Evolutionary conservation across 306 rosid species (phyloP), one percentile per base, ranked within the genome.

Genomic region (Cyclanthera cordifolia): DNA sequence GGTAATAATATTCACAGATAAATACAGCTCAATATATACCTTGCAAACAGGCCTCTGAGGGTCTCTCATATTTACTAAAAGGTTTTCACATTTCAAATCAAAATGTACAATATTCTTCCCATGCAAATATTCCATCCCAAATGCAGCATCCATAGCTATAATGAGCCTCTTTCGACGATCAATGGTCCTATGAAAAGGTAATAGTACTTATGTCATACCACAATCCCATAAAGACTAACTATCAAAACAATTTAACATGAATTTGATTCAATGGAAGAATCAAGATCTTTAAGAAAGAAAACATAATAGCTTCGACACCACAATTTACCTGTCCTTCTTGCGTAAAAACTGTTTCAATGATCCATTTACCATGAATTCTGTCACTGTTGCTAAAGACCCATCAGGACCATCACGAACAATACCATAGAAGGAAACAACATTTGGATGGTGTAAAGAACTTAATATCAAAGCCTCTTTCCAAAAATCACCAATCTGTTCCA

Each of bases 321-420:
- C 21, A 51, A 30, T 64, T 77, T 83, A 94, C 99, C 99, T 90
- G 73, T 94, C 99, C 76, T 94, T 94, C 83, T 94, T 94, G 82
- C 88, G 95, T 87, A 94, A 81, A 79, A 94, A 94, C 82, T 94
- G 99, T 79, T 94, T 94, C 78, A 94, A 71, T 64, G 99, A 94
- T 80, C 99, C 99, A 83, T 94, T 94, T 60, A 94, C 77, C 99
- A 90, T 94, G 90, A 94, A 94, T 57, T 94, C 99, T 2, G 99
- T 94, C 75, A 94, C 91, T 27, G 99, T 94, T 53, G 99, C 99
- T 79, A 94, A 83, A 59, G 97, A 86, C 58, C 99, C 95, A 75
- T 90, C 99, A 65, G 99, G 97, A 72, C 99, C 99, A 78, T 94
- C 95, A 39, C 99, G 97, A 39, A 94, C 99, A 79, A 94, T 94